A percentile compares a stretch with the other conserved stretches of the same genome.
phyloP scores from a whole-genome alignment of 108 stramenopile species.

The Skeletonema tropicum region DNA sequence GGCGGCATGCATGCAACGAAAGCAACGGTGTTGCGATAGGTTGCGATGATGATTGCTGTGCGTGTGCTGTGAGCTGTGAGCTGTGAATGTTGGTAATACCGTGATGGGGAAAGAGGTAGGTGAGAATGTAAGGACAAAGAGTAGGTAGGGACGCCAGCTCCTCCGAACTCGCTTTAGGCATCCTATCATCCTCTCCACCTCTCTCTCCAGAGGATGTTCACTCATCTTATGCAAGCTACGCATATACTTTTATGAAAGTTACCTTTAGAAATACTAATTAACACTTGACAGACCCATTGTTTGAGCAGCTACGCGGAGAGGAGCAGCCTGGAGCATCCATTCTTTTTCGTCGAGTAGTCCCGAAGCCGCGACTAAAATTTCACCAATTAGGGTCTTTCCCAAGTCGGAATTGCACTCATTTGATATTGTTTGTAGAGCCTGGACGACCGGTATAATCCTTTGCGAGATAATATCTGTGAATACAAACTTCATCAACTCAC shows the following conservation, averaged over 20 bases:
- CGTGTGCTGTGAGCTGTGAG: too few relatives aligned
- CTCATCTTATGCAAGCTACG: too few relatives aligned
- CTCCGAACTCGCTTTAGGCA: too few relatives aligned
- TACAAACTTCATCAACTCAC: slow-evolving; percentile 52
- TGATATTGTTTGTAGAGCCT: slow-evolving; percentile 22
- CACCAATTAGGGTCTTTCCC: slow-evolving; percentile 29
- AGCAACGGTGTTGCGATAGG: too few relatives aligned
- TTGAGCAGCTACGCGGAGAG: slow-evolving; percentile 65
- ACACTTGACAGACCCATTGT: slow-evolving; percentile 12
- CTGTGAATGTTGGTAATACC: too few relatives aligned
- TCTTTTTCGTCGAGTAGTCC: slow-evolving; percentile 58
- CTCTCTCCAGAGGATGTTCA: too few relatives aligned
- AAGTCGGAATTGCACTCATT: slow-evolving; percentile 8
- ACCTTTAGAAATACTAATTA: not conserved
- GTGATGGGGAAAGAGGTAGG: not conserved
- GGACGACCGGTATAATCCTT: slow-evolving; percentile 35
- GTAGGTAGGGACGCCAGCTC: too few relatives aligned
- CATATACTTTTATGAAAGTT: not conserved
- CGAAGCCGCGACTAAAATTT: slow-evolving; percentile 41
- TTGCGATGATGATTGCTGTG: too few relatives aligned
- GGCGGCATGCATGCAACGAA: too few relatives aligned
- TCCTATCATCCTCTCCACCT: too few relatives aligned
- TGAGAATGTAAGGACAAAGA: too few relatives aligned
- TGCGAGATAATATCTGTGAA: slow-evolving; percentile 57
- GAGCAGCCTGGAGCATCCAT: slow-evolving; percentile 57